Evolutionary conservation across 257 asterid genomes (phyloP), one percentile per base, ranked within the genome.

Genomic region (Eustoma russellianum): DNA sequence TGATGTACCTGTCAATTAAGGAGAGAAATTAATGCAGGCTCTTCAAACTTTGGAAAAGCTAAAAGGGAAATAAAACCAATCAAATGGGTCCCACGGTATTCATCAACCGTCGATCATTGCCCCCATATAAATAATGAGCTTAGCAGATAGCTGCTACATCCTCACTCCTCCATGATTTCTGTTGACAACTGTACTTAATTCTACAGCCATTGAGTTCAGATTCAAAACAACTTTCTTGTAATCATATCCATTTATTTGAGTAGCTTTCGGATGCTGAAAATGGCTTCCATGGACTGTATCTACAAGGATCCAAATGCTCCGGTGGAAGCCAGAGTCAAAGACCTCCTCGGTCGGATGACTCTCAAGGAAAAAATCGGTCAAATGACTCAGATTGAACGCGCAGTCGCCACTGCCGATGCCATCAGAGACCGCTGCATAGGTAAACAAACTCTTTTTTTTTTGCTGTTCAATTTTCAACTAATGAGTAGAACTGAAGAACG

Each of bases 291-390:
- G 90, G 83, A 76, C 45, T 80, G 94, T 88, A 53, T 83, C 38
- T 91, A 83, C 89, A 83, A 73, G 68, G 78, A 80, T 71, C 80
- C 76, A 17, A 72, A 65, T 53, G 94, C 93, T 61, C 77, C 84
- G 28, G 34, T 80, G 34, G 98, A 91, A 68, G 82, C 83, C 46
- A 75, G 94, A 56, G 86, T 91, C 9, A 88, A 77, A 58, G 96
- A 87, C 66, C 86, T 91, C 50, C 77, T 87, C 57, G 69, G 92
- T 38, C 78, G 87, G 52, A 86, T 91, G 98, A 86, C 96, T 9
- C 76, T 91, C 15, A 56, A 47, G 18, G 98, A 91, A n/a, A 91
- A 91, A 73, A 82, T 91, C 53, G 95, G 95, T 40, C 98, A 91
- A 56, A 91, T 91, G 78, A 83, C 96, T 24, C 94, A 81, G 83